Conservation (phyloP, 179 eudicot species). For the Pouteria campechiana region DNA sequence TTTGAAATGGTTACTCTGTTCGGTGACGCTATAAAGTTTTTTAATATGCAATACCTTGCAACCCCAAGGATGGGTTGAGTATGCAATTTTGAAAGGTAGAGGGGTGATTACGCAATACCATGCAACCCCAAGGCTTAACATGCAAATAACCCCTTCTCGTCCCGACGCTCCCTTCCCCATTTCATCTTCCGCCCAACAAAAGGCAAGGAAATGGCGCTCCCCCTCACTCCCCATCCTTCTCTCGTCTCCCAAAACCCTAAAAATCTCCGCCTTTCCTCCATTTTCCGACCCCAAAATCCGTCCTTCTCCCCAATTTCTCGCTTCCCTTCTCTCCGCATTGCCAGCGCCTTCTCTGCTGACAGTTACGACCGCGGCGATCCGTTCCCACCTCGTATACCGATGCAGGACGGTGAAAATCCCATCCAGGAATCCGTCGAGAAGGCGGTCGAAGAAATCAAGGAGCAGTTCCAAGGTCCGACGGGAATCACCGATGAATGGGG, state of each 20-base stretch:
- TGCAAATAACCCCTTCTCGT: too few relatives aligned
- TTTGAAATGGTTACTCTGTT: too few relatives aligned
- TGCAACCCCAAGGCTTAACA: too few relatives aligned
- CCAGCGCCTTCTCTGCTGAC: not conserved
- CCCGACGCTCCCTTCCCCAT: too few relatives aligned
- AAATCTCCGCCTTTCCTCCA: not conserved
- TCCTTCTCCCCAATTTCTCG: not conserved
- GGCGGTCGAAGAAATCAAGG: constrained; percentile 18
- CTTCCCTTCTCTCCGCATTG: not conserved
- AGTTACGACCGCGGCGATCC: not conserved
- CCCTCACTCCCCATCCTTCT: constrained; percentile 17
- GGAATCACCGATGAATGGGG: constrained; percentile 67
- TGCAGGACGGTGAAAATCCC: constrained; percentile 1
- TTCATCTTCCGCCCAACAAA: too few relatives aligned
- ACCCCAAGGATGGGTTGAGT: too few relatives aligned
- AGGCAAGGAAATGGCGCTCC: constrained; percentile 33
- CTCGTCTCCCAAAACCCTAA: constrained; percentile 12
- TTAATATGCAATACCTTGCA: too few relatives aligned
- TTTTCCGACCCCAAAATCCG: not conserved
- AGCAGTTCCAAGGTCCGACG: not conserved
- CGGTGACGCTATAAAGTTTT: too few relatives aligned
- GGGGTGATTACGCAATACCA: too few relatives aligned
- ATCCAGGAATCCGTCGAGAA: constrained; percentile 8
- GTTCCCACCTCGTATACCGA: constrained; percentile 9
- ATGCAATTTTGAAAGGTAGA: too few relatives aligned